phyloP scores from a whole-genome alignment of 148 eudicot genomes.

The Heliosperma pusillum region DNA sequence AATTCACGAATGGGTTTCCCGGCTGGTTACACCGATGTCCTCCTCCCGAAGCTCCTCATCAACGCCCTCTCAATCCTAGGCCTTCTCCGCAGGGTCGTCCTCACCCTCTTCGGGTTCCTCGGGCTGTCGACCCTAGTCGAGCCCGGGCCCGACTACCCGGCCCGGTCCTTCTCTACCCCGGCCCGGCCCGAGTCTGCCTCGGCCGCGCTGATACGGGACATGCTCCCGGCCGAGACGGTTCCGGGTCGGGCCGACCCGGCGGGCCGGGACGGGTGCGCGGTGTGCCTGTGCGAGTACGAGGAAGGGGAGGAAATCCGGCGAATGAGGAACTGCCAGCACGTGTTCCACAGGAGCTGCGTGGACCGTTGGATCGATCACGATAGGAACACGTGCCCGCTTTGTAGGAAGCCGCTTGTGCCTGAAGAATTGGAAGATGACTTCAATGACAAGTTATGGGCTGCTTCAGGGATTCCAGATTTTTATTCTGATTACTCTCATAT shows the following conservation, averaged over 20 bases:
- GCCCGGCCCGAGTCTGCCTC: slow-evolving; percentile 30
- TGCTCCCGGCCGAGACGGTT: slow-evolving; percentile 57
- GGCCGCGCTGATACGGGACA: slow-evolving; percentile 54
- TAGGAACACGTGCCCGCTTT: slow-evolving; percentile 57
- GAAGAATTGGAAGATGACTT: slow-evolving; percentile 53
- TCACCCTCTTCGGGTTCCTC: slow-evolving; percentile 25
- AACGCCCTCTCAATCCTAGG: slow-evolving; percentile 33
- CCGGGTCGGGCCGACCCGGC: not conserved
- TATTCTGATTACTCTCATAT: slow-evolving; percentile 59
- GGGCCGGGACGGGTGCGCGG: slow-evolving; percentile 40
- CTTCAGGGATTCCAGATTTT: slow-evolving; percentile 63
- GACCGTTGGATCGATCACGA: slow-evolving; percentile 81
- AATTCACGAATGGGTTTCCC: slow-evolving; percentile 47
- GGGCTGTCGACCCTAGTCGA: slow-evolving; percentile 39
- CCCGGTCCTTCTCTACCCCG: slow-evolving; percentile 28
- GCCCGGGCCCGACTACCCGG: slow-evolving; percentile 19
- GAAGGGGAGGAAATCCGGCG: slow-evolving; percentile 48
- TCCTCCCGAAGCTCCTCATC: slow-evolving; percentile 44
- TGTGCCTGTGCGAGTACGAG: slow-evolving; percentile 47
- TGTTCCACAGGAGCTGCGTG: slow-evolving; percentile 49
- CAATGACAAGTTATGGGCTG: slow-evolving; percentile 73
- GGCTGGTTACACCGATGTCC: slow-evolving; percentile 54
- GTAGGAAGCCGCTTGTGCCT: slow-evolving; percentile 48
- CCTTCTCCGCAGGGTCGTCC: slow-evolving; percentile 34
- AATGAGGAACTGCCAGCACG: slow-evolving; percentile 45